Conservation (phyloP, 208 protist species). For the Naegleria lovaniensis region DNA sequence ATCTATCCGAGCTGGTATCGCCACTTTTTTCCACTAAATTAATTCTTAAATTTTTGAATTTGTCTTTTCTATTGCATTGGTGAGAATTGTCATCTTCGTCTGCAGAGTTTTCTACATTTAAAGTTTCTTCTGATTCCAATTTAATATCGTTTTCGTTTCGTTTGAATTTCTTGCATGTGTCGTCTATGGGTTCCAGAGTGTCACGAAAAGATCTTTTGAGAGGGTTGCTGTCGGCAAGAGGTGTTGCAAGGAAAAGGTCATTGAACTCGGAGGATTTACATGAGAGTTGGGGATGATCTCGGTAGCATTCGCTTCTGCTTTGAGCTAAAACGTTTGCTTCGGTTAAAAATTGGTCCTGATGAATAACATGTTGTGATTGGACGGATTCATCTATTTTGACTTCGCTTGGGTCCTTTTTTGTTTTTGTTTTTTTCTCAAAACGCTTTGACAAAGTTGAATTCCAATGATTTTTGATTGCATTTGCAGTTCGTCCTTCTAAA, state of each 20-base stretch:
- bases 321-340: neutral
- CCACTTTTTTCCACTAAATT: neutral
- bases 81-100: too few species aligned
- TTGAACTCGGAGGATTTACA: neutral
- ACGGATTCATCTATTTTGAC: too few species aligned
- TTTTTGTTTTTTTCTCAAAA: neutral
- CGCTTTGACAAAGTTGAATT: slow-evolving; percentile 32
- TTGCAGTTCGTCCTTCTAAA: slow-evolving; percentile 40
- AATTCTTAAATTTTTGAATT: neutral
- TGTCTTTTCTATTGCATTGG: neutral
- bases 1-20: neutral
- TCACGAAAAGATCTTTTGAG: neutral
- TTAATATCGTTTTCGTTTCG: neutral
- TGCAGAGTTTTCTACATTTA: neutral
- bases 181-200: neutral
- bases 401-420: neutral
- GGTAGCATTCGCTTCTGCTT: neutral
- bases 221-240: neutral
- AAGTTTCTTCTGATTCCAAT: neutral
- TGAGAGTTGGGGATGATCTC: neutral
- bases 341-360: neutral
- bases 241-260: neutral
- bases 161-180: neutral
- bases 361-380: neutral
- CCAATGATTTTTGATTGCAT: slow-evolving; percentile 45